Percentiles rank a stretch among this genome's conserved stretches.
These are phyloP conservation scores for Pyropia haitanensis DNA, from an alignment of 23 red algal genomes.

Conservation along the genomic window DNA sequence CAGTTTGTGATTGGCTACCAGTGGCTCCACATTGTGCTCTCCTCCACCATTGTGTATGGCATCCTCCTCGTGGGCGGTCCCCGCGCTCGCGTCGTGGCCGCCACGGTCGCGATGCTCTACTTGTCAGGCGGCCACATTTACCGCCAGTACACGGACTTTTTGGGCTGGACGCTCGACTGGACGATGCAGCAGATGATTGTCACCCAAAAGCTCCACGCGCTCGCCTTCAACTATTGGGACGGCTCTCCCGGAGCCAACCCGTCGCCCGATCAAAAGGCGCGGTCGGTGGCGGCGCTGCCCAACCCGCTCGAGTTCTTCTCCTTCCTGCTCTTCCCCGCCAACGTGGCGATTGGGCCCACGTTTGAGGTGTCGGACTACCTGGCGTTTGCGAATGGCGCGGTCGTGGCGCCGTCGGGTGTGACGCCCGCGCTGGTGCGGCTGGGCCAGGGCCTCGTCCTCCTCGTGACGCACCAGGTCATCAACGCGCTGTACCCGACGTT, in stretches of 20 bases:
- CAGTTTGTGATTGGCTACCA: constrained; percentile 76
- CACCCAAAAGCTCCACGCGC: constrained; percentile 87
- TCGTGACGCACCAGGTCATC: constrained; percentile 39
- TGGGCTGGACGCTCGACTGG: constrained; percentile 91
- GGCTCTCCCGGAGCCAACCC: constrained; percentile 10
- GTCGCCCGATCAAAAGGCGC: constrained; percentile 29
- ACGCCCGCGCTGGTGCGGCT: constrained; percentile 37
- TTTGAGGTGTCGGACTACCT: constrained; percentile 81
- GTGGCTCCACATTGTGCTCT: constrained; percentile 43
- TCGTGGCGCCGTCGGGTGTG: constrained; percentile 20
- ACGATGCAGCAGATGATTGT: constrained; percentile 89
- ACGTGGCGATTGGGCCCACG: constrained; percentile 73
- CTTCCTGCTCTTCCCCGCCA: constrained; percentile 90
- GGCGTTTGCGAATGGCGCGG: constrained; percentile 34
- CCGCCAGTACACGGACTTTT: constrained; percentile 75
- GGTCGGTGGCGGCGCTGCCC: constrained; percentile 45
- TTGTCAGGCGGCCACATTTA: constrained; percentile 69
- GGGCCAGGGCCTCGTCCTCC: constrained; percentile 56
- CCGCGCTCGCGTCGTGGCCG: constrained; percentile 24
- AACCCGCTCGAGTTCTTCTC: constrained; percentile 62
- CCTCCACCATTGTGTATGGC: constrained; percentile 49
- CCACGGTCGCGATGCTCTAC: constrained; percentile 44
- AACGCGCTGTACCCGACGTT: constrained; percentile 31
- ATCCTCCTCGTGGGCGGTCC: constrained; percentile 45
- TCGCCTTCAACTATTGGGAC: constrained; percentile 78